Percentiles rank a stretch among this genome's conserved stretches.
Conservation (phyloP, 208 protist genomes). For the Leishmania turanica region DNA sequence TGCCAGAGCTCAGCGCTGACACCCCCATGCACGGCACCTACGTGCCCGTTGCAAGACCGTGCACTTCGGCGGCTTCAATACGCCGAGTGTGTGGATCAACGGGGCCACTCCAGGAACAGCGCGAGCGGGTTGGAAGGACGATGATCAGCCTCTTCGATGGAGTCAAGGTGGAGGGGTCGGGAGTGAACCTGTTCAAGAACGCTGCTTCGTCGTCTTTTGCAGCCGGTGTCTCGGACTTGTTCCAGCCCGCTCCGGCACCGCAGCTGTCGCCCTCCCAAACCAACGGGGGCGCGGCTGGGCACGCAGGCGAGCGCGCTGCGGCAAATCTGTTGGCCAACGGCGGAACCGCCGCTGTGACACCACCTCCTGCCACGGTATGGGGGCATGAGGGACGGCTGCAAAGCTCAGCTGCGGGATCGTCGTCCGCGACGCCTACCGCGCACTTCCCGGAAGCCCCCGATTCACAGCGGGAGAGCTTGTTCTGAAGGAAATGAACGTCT, state of each 20-base stretch:
- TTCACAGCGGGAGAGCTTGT: slow-evolving; percentile 8
- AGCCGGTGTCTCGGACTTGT: neutral
- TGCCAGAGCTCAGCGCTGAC: neutral
- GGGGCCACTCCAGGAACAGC: slow-evolving; percentile 10
- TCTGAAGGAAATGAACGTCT: slow-evolving; percentile 8
- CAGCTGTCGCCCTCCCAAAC: neutral
- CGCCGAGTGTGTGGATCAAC: neutral
- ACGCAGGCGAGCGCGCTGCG: neutral
- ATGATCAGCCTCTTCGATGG: slow-evolving; percentile 54
- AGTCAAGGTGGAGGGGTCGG: slow-evolving; percentile 11
- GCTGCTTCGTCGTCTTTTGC: neutral
- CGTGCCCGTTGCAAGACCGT: slow-evolving; percentile 14
- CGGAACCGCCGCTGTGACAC: neutral
- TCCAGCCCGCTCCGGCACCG: neutral
- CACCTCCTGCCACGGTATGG: neutral
- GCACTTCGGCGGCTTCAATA: slow-evolving; percentile 15
- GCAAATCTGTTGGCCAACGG: slow-evolving; percentile 1
- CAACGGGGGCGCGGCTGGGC: neutral
- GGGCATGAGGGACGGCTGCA: neutral
- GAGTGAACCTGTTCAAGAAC: slow-evolving; percentile 18
- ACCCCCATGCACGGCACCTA: neutral
- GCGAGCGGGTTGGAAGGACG: slow-evolving; percentile 20
- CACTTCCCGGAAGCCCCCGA: neutral
- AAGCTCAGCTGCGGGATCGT: neutral
- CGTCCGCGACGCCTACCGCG: neutral